phyloP scores from a whole-genome alignment of 202 grass and related monocot genomes.

The Musa balbisiana region DNA sequence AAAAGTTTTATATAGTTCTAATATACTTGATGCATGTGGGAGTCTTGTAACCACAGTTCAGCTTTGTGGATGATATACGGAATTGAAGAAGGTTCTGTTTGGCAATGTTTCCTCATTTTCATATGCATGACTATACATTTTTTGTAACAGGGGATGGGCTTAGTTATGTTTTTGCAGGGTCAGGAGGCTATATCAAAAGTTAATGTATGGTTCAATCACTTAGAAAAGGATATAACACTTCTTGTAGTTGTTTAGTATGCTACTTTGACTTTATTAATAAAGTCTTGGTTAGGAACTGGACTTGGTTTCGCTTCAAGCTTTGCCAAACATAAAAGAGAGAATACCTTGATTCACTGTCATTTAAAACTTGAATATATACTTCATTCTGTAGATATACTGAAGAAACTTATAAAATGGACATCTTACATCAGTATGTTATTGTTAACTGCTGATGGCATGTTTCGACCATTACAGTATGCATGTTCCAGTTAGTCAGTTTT shows the following conservation, averaged over 20 bases:
- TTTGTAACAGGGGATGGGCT: neutral
- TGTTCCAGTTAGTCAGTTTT: neutral
- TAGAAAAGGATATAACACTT: neutral
- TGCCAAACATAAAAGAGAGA: neutral
- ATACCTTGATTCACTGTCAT: neutral
- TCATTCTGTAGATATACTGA: no score
- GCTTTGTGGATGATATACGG: neutral
- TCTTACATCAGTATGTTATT: neutral
- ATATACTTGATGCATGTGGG: neutral
- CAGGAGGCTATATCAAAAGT: no score
- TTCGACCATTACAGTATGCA: neutral
- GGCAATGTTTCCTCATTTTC: no score
- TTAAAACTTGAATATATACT: neutral
- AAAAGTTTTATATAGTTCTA: neutral
- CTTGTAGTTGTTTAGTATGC: no score
- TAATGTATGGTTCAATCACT: neutral
- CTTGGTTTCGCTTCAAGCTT: neutral
- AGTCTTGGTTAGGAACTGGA: neutral
- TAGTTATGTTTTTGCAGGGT: no score
- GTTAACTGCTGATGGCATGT: neutral
- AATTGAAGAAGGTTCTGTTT: no score
- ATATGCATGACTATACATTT: no score
- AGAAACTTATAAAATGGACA: neutral
- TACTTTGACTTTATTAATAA: neutral
- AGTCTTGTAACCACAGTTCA: neutral